Evolutionary conservation across 805 yeast genomes (phyloP), one percentile per base, ranked within the genome.

Genomic region (Millerozyma miso): DNA sequence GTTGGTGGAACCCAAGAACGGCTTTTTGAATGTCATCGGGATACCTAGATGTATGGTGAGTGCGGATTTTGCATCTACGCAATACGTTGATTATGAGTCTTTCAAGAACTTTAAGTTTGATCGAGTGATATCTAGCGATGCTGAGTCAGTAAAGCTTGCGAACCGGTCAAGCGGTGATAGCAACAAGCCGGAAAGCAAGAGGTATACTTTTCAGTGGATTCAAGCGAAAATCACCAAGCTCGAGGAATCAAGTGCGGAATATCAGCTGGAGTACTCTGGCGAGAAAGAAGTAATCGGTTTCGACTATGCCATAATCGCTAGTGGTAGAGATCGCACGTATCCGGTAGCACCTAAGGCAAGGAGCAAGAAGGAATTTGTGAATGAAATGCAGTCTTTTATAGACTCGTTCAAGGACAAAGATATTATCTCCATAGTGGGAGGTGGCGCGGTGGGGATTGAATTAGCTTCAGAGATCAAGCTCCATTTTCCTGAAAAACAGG

Each of bases 381-480:
- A 53, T 19, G 78, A 73, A 44, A 71, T 73, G 73, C 35, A 44
- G 4, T 45, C 49, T 17, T 57, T 62, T 37, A 43, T 52, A 16
- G 49, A 51, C 1, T 51, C 52, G 19, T 60, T 73, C 39, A 44
- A 51, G n/a, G 38, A 41, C 4, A 66, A 73, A 4, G 53, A 65
- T 8, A 58, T 48, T 13, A 52, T 52, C 5, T 62, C 74, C 15
- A 65, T 69, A 8, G 62, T 69, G 35, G 81, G 81, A 6, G 80
- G 73, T 13, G 81, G 81, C 16, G 76, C 80, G 1, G 56, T 74
- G 17, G 81, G 80, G 2, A 67, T 74, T 35, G 81, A 77, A 52
- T 58, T 71, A 19, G 75, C 78, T 1, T 77, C 71, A 23, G 80
- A 77, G 43, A 56, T 77, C 38, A 72, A 63, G 38, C 61, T 54